These are phyloP conservation scores for Rhytidhysteron rufulum DNA, from an alignment of 2,329 filamentous ascomycete species.

Conservation along the genomic window DNA sequence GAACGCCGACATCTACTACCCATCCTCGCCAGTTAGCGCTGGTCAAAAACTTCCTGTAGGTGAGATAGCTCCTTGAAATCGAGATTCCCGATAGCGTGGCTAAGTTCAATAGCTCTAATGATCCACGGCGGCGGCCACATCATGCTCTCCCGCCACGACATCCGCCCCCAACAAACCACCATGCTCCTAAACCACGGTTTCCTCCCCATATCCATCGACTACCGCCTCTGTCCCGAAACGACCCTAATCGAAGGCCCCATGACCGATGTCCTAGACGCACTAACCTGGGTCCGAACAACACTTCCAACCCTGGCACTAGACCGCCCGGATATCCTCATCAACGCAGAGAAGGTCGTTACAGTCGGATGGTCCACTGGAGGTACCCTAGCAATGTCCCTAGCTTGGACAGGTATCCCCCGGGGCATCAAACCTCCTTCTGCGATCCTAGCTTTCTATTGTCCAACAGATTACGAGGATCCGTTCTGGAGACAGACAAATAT, in stretches of 20 bases:
- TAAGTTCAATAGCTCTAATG: conserved; percentile 45
- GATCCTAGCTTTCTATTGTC: conserved; percentile 46
- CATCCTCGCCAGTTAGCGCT: conserved; percentile 2
- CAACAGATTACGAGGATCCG: conserved; percentile 36
- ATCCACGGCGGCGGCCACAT: conserved; percentile 46
- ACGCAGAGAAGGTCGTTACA: conserved; percentile 33
- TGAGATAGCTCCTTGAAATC: no score
- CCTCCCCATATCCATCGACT: conserved; percentile 49
- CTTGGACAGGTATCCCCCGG: conserved; percentile 29
- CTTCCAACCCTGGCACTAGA: conserved; percentile 25
- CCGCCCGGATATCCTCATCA: conserved; percentile 13
- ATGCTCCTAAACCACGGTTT: conserved; percentile 39
- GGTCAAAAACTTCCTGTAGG: conserved; percentile 1
- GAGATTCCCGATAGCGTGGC: no score
- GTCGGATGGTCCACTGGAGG: conserved; percentile 52
- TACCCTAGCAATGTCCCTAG: conserved; percentile 43
- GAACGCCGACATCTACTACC: conserved; percentile 33
- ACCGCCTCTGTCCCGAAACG: conserved; percentile 49
- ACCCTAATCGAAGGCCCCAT: conserved; percentile 46
- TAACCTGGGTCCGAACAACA: conserved; percentile 36
- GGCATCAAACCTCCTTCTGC: conserved; percentile 39
- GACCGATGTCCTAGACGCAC: conserved; percentile 43
- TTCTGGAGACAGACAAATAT: conserved; percentile 6
- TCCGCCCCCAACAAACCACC: conserved; percentile 36
- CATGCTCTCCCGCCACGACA: conserved; percentile 36